Base-by-base conservation (phyloP, 2,329 filamentous ascomycete species). In the Ophiostoma montium region DNA sequence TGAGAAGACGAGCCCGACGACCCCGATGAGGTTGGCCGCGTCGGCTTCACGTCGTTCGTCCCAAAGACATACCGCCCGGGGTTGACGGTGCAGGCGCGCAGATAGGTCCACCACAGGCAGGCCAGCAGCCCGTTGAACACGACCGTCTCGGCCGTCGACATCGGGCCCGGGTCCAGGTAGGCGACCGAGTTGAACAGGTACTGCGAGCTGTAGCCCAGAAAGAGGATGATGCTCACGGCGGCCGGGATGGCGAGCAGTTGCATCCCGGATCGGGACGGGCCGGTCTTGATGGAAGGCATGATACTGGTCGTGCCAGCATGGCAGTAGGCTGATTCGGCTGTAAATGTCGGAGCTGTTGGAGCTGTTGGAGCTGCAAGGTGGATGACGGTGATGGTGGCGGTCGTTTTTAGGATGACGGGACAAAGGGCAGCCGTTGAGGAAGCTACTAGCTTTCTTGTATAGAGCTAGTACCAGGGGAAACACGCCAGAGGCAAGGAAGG, bases 201-300 rank as follows among this genome's bases (percentile, higher is more conserved):
- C 65, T 90, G 86, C 5, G 85, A 83, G 45, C 76, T 74, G 67
- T 83, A 86, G 53, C 78, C 76, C 3, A 89, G 72, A 60, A 87
- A 85, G 48, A 67, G 60, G 52, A 89, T 83, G 13, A 90, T 66
- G 8, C 70, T 49, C 54, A 78, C 78, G 41, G 84, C 82, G 51
- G 70, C 74, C 13, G 83, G 82, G n/a, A 88, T 75, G 51, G 82
- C 81, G 47, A 87, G 67, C 46, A 65, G 62, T 58, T 74, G 70
- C 52, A 78, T 66, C 62, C 59, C 67, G 62, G 52, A 65, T 61
- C 57, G 62, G 61, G 60, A 68, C 54, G 63, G 63, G 35, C 62
- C 63, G 19, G 63, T 63, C 44, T 56, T 50, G 32, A 50, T 48
- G 46, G 52, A 50, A 19, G 46, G 50, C 57, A 59, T n/a, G n/a